phyloP scores from a whole-genome alignment of 495 filamentous ascomycete genomes.

The Filosporella fistucella region DNA sequence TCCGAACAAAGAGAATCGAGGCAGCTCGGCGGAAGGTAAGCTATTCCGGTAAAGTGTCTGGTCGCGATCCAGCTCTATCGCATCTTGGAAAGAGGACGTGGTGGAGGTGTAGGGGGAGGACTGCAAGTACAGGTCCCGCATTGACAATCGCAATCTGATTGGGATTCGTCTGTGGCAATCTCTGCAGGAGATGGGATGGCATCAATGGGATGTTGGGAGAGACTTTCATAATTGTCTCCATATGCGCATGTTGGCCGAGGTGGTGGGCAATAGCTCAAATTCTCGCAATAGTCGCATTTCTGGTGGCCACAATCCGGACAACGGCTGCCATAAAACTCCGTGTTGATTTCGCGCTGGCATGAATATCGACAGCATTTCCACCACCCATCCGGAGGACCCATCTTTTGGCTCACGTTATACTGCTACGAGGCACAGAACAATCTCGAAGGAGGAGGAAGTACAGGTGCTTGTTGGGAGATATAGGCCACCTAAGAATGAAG shows the following conservation, averaged over 20 bases:
- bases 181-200: background rate
- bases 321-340: background rate
- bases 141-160: background rate
- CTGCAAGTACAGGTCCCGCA: background rate
- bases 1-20: no score
- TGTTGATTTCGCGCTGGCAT: background rate
- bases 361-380: background rate
- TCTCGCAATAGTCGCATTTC: background rate
- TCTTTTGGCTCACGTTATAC: background rate
- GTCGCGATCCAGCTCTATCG: no score
- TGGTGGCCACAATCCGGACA: background rate
- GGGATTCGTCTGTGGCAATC: background rate
- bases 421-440: background rate
- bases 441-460: background rate
- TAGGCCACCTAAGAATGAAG: no score
- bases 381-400: background rate
- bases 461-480: no score
- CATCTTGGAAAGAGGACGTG: no score
- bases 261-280: no score
- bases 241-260: background rate
- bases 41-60: no score
- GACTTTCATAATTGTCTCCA: background rate
- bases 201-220: background rate
- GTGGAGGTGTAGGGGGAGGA: background rate
- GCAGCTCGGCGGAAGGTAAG: no score